phyloP scores from a whole-genome alignment of 441 rosid species.

The Pelargonium myrrhifolium region DNA sequence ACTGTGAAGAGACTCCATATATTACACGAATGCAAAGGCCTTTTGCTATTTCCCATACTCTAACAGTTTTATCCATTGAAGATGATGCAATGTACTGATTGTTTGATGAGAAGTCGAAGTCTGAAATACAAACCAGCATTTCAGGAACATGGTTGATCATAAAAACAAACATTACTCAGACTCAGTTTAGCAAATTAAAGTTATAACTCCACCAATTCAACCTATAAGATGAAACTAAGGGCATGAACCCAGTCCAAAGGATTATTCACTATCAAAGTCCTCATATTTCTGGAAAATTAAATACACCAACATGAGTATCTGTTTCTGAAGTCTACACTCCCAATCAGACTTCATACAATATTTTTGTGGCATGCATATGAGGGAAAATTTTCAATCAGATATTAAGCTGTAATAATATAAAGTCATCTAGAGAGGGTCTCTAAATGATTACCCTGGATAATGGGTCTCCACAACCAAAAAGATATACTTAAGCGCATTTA shows the following conservation, averaged over 20 bases:
- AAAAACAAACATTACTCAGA: slow-evolving; percentile 3
- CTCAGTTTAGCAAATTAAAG: not conserved
- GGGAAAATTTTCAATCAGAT: not conserved
- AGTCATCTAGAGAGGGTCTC: not conserved
- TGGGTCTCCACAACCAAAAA: not conserved
- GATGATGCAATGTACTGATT: slow-evolving; percentile 93
- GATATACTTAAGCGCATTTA: not conserved
- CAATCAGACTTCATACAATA: not conserved
- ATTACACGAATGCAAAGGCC: slow-evolving; percentile 91
- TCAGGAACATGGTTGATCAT: slow-evolving; percentile 19
- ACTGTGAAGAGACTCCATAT: slow-evolving; percentile 78
- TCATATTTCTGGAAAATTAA: too few relatives aligned
- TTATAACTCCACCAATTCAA: slow-evolving; percentile 4
- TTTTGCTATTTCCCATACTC: slow-evolving; percentile 89
- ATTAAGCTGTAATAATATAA: not conserved
- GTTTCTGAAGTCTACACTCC: not conserved
- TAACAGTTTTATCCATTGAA: slow-evolving; percentile 86
- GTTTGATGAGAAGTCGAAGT: slow-evolving; percentile 92
- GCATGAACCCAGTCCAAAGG: not conserved
- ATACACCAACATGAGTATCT: not conserved
- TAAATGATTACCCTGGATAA: not conserved
- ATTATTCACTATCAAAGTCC: not conserved
- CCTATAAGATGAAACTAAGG: not conserved
- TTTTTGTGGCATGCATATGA: not conserved
- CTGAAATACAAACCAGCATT: slow-evolving; percentile 36